Conservation (phyloP, 2,329 filamentous ascomycete genomes). For the Hypoxylon sp. region DNA sequence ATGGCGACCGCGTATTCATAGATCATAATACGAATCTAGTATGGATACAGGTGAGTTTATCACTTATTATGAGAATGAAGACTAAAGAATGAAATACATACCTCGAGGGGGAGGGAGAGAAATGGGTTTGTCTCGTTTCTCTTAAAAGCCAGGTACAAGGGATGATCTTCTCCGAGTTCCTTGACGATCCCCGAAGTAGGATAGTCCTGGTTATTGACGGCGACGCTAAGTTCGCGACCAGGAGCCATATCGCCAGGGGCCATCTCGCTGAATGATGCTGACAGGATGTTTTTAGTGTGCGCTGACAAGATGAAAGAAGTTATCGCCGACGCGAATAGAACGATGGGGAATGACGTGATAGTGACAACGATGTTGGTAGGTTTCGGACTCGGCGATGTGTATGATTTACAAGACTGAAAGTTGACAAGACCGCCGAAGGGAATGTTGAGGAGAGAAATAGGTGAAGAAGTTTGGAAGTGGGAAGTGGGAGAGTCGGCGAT, state of each 20-base stretch:
- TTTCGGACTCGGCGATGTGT: no score
- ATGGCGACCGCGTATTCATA: constrained; percentile 17
- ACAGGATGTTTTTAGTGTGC: not conserved
- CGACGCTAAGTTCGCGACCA: not conserved
- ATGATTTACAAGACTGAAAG: not conserved
- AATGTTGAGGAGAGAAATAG: not conserved
- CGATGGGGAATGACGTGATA: not conserved
- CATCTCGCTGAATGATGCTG: not conserved
- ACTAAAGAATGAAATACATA: not conserved
- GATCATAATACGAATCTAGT: constrained; percentile 11
- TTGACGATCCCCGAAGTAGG: not conserved
- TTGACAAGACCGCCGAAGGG: not conserved
- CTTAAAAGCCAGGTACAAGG: not conserved
- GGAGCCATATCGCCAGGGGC: not conserved
- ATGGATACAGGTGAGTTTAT: not conserved
- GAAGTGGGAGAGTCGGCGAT: not conserved
- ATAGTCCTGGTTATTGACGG: not conserved
- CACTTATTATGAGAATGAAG: not conserved
- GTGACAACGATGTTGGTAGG: not conserved
- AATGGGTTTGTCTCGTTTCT: not conserved
- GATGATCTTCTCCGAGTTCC: not conserved
- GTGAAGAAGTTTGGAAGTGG: not conserved
- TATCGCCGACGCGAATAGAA: not conserved
- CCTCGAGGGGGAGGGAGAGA: constrained; percentile 6
- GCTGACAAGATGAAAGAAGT: not conserved